Evolutionary conservation across 2,329 filamentous ascomycete species (phyloP).

Genomic region (Cytospora leucostoma): DNA sequence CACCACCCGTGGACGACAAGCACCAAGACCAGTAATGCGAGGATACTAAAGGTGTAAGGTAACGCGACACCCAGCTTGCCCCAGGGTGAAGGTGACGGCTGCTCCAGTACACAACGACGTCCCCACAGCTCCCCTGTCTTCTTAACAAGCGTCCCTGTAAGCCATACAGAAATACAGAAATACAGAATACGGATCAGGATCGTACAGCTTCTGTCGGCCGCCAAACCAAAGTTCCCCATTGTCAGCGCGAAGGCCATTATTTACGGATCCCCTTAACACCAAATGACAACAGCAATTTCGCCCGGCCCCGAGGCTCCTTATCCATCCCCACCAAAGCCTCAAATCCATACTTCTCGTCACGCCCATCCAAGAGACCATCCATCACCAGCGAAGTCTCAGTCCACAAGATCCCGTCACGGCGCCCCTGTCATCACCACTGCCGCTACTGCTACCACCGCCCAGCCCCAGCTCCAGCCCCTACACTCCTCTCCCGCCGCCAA

Average conservation of each 20-base stretch:
- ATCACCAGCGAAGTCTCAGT: conserved; percentile 25
- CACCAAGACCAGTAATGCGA: background rate
- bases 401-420: conserved; percentile 25
- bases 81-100: background rate
- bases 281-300: conserved; percentile 40
- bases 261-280: conserved; percentile 25
- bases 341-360: conserved; percentile 31
- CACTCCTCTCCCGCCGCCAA: conserved; percentile 22
- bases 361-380: conserved; percentile 22
- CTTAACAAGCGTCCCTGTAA: background rate
- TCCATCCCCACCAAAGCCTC: conserved; percentile 35
- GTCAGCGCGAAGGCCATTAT: conserved; percentile 9
- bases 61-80: background rate
- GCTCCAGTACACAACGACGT: background rate
- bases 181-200: no score
- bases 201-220: conserved; percentile 10
- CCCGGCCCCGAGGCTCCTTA: conserved; percentile 37
- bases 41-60: background rate
- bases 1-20: background rate
- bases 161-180: background rate
- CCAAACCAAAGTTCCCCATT: conserved; percentile 10
- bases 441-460: conserved; percentile 15
- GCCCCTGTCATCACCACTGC: conserved; percentile 33
- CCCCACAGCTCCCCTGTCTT: background rate
- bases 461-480: conserved; percentile 15